These are phyloP conservation scores for Aspergillus pseudoterreus DNA, from an alignment of 2,329 filamentous ascomycete species.

Conservation along the genomic window DNA sequence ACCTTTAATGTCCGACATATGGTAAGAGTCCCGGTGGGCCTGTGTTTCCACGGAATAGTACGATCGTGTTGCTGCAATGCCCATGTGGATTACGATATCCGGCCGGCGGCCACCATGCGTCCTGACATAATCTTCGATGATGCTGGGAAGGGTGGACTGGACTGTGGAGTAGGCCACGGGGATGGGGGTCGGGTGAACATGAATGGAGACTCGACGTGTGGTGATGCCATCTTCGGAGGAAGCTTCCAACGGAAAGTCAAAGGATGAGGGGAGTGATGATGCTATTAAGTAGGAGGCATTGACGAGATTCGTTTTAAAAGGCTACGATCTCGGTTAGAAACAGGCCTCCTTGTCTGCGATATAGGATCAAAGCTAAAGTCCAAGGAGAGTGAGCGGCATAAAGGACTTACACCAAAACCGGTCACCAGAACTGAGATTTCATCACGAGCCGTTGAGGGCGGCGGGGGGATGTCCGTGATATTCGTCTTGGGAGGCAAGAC, in stretches of 20 bases:
- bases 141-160: constrained; percentile 57
- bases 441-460: constrained; percentile 15
- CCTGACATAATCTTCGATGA: constrained; percentile 52
- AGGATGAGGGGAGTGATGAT: constrained; percentile 60
- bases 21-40: constrained; percentile 70
- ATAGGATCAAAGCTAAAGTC: background rate
- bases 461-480: constrained; percentile 11
- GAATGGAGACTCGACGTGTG: constrained; percentile 33
- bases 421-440: constrained; percentile 35
- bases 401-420: constrained; percentile 31
- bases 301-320: constrained; percentile 68
- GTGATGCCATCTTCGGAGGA: constrained; percentile 12
- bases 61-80: constrained; percentile 64
- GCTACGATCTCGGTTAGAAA: constrained; percentile 48
- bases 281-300: constrained; percentile 84
- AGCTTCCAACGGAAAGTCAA: constrained; percentile 44
- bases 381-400: background rate
- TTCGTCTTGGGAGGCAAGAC: constrained; percentile 13
- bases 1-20: constrained; percentile 66
- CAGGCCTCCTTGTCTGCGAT: background rate
- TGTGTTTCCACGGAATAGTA: constrained; percentile 69
- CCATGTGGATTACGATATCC: constrained; percentile 72
- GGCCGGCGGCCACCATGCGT: constrained; percentile 43
- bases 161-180: constrained; percentile 69
- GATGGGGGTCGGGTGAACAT: constrained; percentile 61